Base-by-base conservation (phyloP, 2,329 filamentous ascomycete species). In the Neoarthrinium moseri region DNA sequence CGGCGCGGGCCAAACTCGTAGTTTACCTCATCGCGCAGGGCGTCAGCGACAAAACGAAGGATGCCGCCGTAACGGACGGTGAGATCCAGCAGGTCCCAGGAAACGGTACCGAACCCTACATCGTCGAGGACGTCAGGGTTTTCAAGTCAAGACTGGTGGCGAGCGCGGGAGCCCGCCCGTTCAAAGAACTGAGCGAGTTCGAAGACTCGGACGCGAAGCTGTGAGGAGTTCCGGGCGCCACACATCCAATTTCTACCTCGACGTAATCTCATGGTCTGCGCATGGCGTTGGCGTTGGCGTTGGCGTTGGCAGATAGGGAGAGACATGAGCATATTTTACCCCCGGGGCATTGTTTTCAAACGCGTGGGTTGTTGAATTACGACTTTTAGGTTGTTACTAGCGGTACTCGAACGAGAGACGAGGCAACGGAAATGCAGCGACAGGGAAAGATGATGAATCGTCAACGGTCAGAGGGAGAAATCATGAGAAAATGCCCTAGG, bases 121-220 rank as follows among this genome's bases (percentile, higher is more conserved):
- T 86, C 43, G 91, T 97, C 57, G 82, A 81, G 37, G 89, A 95
- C 61, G 86, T 96, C 3, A 78, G 86, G 50, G 77, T 80, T 23
- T 96, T 86, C 78, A 95, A 94, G 75, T 83, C 88, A 1, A 75
- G 81, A 12, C 73, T 96, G 57, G 72, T 80, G 48, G 78, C 89
- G 22, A 94, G 84, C 52, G 75, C 79, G 18, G 92, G 89, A 1
- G 82, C 91, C 2, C 77, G 77, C 50, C 81, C 91, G 0, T 80
- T 88, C 23, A 84, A 80, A 60, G 86, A 94, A 54, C 66, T 97
- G 46, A 86, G 77, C 51, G 87, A 91, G 59, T 97, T 92, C 66
- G 88, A 96, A 63, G 92, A 96, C 49, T 74, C 85, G 49, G 89
- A 89, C 52, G 71, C 88, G 12, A 96, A 96, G 72, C 75, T 96